These are phyloP conservation scores for Eryngium alpinum DNA, from an alignment of 140 eudicot species.

Conservation along the genomic window DNA sequence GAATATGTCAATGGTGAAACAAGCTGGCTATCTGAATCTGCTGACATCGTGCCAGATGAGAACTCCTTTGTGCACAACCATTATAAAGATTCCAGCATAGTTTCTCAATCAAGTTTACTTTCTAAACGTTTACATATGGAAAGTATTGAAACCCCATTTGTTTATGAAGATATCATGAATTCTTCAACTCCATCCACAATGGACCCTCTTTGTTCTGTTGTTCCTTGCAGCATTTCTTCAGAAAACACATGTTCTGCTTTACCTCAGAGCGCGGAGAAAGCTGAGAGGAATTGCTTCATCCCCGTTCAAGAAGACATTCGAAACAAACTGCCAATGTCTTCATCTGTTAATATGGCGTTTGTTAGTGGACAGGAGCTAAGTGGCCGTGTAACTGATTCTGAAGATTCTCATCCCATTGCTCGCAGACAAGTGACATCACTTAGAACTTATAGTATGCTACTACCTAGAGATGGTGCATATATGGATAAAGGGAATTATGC, in stretches of 20 bases:
- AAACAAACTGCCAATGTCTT: constrained; percentile 15
- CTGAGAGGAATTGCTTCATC: constrained; percentile 10
- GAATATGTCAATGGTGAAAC: constrained; percentile 46
- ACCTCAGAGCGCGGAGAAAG: constrained; percentile 25
- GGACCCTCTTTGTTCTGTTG: constrained; percentile 80
- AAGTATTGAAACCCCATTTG: constrained; percentile 16
- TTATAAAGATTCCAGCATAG: constrained; percentile 20
- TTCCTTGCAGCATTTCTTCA: constrained; percentile 65
- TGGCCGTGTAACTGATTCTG: constrained; percentile 18
- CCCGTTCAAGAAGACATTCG: constrained; percentile 19
- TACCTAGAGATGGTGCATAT: constrained; percentile 22
- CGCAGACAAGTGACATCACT: constrained; percentile 41
- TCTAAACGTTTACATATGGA: constrained; percentile 23
- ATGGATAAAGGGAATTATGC: constrained; percentile 18
- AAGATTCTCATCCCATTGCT: constrained; percentile 20
- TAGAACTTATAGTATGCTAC: constrained; percentile 41
- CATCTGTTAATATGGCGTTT: constrained; percentile 11
- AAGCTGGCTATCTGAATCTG: constrained; percentile 79
- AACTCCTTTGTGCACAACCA: constrained; percentile 52
- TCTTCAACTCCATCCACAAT: constrained; percentile 31
- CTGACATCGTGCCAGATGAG: constrained; percentile 62
- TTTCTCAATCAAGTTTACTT: constrained; percentile 49
- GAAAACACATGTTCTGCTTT: constrained; percentile 24
- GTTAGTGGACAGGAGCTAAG: constrained; percentile 16
- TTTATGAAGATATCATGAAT: constrained; percentile 32